Evolutionary conservation across 2,329 filamentous ascomycete genomes (phyloP).

Genomic region (Amauroascus niger): DNA sequence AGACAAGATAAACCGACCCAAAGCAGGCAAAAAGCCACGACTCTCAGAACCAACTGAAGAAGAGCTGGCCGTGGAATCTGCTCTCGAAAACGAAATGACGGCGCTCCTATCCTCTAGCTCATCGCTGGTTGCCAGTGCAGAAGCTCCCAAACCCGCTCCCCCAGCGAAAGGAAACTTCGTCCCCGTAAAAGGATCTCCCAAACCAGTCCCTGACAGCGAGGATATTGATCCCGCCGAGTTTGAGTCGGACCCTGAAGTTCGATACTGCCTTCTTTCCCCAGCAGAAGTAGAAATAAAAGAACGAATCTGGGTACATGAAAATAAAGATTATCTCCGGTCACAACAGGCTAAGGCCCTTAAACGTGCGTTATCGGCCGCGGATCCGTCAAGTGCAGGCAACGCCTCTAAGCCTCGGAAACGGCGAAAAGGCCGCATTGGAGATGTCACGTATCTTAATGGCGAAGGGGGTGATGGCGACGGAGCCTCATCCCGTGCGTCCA

Average conservation of each 20-base stretch:
- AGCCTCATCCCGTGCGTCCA: constrained; percentile 55
- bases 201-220: constrained; percentile 43
- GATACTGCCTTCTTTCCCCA: constrained; percentile 63
- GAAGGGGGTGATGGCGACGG: constrained; percentile 50
- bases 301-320: constrained; percentile 86
- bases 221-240: constrained; percentile 75
- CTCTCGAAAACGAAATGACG: constrained; percentile 59
- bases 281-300: constrained; percentile 76
- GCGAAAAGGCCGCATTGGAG: constrained; percentile 39
- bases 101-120: constrained; percentile 48
- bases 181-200: constrained; percentile 19
- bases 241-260: constrained; percentile 77
- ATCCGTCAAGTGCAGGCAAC: constrained; percentile 22
- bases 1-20: constrained; percentile 21
- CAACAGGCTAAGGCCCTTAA: constrained; percentile 77
- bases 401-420: constrained; percentile 42
- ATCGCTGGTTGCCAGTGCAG: constrained; percentile 27
- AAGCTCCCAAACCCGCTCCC: neutral
- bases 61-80: constrained; percentile 50
- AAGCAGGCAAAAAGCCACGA: constrained; percentile 24
- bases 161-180: constrained; percentile 6
- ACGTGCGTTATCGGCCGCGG: constrained; percentile 52
- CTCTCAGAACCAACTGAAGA: constrained; percentile 49
- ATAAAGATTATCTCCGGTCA: constrained; percentile 82
- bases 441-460: constrained; percentile 36